Percentiles rank a stretch among this genome's conserved stretches.
Evolutionary conservation across 768 basidiomycete species (phyloP).

Genomic region (Plicaturopsis crispa): DNA sequence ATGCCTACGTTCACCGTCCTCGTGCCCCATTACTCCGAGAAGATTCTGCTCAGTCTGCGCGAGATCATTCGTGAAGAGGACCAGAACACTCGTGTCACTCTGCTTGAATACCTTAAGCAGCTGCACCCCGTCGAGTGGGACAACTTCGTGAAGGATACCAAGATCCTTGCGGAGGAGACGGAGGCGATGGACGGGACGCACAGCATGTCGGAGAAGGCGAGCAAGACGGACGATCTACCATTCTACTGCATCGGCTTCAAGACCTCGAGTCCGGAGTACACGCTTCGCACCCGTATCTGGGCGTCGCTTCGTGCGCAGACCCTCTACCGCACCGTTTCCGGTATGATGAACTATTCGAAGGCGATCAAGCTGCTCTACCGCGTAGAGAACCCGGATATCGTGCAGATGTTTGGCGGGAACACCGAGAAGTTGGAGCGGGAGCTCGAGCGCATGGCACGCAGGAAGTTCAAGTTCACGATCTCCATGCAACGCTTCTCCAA

Average conservation of each 20-base stretch:
- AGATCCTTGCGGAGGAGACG: constrained; percentile 93
- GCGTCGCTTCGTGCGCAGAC: constrained; percentile 97
- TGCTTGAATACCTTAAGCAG: constrained; percentile 97
- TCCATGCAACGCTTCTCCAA: constrained; percentile 99
- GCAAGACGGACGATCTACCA: constrained; percentile 85
- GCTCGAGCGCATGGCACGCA: constrained; percentile 90
- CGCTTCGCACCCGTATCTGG: constrained; percentile 98
- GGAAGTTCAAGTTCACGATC: constrained; percentile 97
- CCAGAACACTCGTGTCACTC: constrained; percentile 90
- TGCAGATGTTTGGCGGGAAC: constrained; percentile 93
- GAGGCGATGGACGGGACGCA: constrained; percentile 45
- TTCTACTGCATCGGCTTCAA: constrained; percentile 99
- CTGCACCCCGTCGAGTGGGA: constrained; percentile 99
- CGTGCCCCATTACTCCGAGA: constrained; percentile 98
- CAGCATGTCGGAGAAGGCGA: constrained; percentile 63
- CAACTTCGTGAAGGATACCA: constrained; percentile 99
- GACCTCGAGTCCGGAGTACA: constrained; percentile 97
- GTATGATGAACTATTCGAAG: constrained; percentile 99
- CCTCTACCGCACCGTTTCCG: constrained; percentile 95
- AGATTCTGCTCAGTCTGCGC: constrained; percentile 91
- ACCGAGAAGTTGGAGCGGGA: constrained; percentile 95
- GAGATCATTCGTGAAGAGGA: constrained; percentile 99
- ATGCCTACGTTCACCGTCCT: constrained; percentile 99
- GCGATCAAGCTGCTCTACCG: constrained; percentile 98
- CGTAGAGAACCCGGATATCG: constrained; percentile 97